A percentile compares a stretch with the other conserved stretches of the same genome.
These are phyloP conservation scores for Epicoccum sorghinum DNA, from an alignment of 2,329 filamentous ascomycete species.

Conservation along the genomic window DNA sequence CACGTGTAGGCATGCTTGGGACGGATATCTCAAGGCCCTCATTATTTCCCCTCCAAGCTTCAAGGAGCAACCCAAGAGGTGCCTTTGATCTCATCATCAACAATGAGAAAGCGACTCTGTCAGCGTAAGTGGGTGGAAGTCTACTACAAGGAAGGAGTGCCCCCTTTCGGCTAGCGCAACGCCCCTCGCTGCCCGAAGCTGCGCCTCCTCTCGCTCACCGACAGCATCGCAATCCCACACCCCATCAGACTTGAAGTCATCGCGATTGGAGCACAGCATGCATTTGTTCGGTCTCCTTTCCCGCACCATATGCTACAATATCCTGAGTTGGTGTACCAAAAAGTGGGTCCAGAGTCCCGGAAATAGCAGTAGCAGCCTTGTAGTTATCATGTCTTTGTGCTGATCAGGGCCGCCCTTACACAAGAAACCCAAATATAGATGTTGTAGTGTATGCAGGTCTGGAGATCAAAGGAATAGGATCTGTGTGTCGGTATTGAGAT, in stretches of 20 bases:
- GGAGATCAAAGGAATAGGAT: neutral
- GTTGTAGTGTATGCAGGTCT: slow-evolving; percentile 4
- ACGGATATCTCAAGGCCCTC: no score
- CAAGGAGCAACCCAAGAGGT: no score
- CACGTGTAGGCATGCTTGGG: no score
- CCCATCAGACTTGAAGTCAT: neutral
- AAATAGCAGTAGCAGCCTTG: neutral
- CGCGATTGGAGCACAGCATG: neutral
- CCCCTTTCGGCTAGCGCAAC: slow-evolving; percentile 1
- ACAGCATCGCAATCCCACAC: neutral
- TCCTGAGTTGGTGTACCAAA: neutral
- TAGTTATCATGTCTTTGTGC: neutral
- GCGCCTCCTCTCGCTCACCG: slow-evolving; percentile 17
- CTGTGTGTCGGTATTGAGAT: neutral
- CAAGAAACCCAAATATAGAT: slow-evolving; percentile 7
- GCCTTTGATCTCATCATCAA: no score
- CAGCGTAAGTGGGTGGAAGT: no score
- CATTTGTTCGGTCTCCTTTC: neutral
- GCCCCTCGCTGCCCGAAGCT: slow-evolving; percentile 3
- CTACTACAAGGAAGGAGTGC: neutral
- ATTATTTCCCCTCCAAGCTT: no score
- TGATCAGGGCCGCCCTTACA: slow-evolving; percentile 1
- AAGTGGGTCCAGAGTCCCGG: neutral
- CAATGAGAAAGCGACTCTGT: no score
- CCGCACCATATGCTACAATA: neutral